Evolutionary conservation across 1,139 yeast species (phyloP), one percentile per base, ranked within the genome.

Genomic region (Geotrichum bryndzae): DNA sequence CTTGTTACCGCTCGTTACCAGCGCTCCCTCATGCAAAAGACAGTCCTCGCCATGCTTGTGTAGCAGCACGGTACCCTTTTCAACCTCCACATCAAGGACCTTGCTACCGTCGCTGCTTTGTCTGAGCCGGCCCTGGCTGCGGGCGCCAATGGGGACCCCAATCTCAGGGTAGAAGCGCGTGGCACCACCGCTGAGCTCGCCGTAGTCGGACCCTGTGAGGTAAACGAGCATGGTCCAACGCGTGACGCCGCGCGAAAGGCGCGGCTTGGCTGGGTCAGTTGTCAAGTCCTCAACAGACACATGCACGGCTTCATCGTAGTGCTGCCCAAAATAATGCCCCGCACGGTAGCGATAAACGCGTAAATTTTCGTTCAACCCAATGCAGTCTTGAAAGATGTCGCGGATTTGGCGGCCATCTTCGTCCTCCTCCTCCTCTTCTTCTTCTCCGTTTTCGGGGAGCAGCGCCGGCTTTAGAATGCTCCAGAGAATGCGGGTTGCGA

Each of bases 11-110:
- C 67, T 71, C 22, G 69, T 73, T 0, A 85, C 88, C 60, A 78
- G 66, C 65, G 81, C 82, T 1, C 84, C 88, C 68, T 85, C 88
- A 66, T 85, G 90, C 59, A 79, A 70, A 66, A 85, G 70, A 69
- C 90, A 85, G 67, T 84, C 87, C 63, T 83, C 85, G 0, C 89
- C 89, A 68, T 85, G 90, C 66, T 84, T 84, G 68, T 85, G 90
- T 58, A 85, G 72, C 54, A 85, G 75, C 0, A 87, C 86, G 81
- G 82, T 78, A 0, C 89, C 90, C 66, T 77, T 79, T 13, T 72
- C 68, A 0, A 88, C 87, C 62, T 80, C 81, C 1, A 84, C 76
- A 57, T 76, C 77, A 10, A 68, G 64, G 0, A 66, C 69, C 22
- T 57, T 54, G 31, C 46, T 54, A n/a, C 41, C 55, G 18, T 57